Evolutionary conservation across 2,329 filamentous ascomycete species (phyloP).

Genomic region (Talaromyces sp.): DNA sequence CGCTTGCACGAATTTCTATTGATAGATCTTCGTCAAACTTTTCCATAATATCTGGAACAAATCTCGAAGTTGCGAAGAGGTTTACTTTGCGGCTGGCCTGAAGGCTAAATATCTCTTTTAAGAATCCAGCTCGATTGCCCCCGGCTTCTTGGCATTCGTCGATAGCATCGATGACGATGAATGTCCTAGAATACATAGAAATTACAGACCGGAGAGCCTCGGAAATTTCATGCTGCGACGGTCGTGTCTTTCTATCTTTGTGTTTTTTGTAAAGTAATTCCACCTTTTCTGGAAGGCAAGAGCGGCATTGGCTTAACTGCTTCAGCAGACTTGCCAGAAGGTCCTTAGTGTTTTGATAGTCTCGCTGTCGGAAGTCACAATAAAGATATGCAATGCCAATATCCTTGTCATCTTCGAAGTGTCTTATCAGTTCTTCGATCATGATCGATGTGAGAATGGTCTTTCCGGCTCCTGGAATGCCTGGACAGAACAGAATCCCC

Average conservation of each 20-base stretch:
- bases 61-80: slow-evolving; percentile 29
- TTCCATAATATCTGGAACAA: slow-evolving; percentile 17
- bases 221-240: slow-evolving; percentile 19
- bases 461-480: slow-evolving; percentile 48
- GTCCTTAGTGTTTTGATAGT: slow-evolving; percentile 31
- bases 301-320: slow-evolving; percentile 27
- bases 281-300: slow-evolving; percentile 22
- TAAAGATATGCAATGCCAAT: slow-evolving; percentile 43
- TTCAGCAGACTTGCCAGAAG: slow-evolving; percentile 33
- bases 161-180: slow-evolving; percentile 27
- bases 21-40: slow-evolving; percentile 14
- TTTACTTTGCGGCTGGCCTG: slow-evolving; percentile 11
- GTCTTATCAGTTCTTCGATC: slow-evolving; percentile 33
- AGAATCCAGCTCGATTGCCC: slow-evolving; percentile 10
- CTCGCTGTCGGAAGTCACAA: slow-evolving; percentile 35
- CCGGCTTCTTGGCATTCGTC: slow-evolving; percentile 21
- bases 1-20: slow-evolving; percentile 27
- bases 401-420: slow-evolving; percentile 10
- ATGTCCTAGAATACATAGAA: slow-evolving; percentile 14
- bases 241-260: slow-evolving; percentile 14
- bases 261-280: slow-evolving; percentile 22
- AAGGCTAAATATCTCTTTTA: slow-evolving; percentile 19
- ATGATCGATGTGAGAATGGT: slow-evolving; percentile 42
- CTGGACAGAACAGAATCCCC: slow-evolving; percentile 41
- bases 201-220: slow-evolving; percentile 14